Percentiles rank a stretch among this genome's conserved stretches.
Evolutionary conservation across 2,329 filamentous ascomycete species (phyloP).

Genomic region (Teratosphaeria destructans): DNA sequence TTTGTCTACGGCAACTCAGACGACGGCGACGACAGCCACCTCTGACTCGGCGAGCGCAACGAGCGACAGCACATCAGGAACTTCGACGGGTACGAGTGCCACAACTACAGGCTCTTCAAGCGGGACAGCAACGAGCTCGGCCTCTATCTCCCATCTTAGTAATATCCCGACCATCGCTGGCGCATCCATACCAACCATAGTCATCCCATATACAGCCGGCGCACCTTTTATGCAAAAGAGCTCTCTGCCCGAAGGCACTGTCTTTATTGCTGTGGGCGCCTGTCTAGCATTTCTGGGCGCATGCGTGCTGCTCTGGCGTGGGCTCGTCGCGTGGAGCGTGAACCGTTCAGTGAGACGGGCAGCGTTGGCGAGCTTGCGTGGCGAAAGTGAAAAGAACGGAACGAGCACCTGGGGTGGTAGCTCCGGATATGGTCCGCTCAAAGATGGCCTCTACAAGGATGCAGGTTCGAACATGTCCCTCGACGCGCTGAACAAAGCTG

Average conservation of each 20-base stretch:
- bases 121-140: conserved; percentile 15
- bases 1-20: conserved; percentile 16
- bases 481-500: conserved; percentile 37
- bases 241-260: conserved; percentile 75
- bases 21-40: conserved; percentile 7
- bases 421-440: conserved; percentile 11
- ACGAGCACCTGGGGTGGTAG: conserved; percentile 23
- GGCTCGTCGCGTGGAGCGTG: conserved; percentile 76
- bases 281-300: conserved; percentile 74
- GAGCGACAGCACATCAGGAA: neutral
- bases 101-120: conserved; percentile 9
- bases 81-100: conserved; percentile 2
- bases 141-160: conserved; percentile 21
- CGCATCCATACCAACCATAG: conserved; percentile 54
- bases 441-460: conserved; percentile 32
- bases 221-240: conserved; percentile 91
- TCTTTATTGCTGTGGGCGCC: conserved; percentile 91
- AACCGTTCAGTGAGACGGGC: conserved; percentile 84
- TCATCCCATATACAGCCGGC: conserved; percentile 69
- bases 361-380: conserved; percentile 57
- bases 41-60: neutral
- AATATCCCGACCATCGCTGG: conserved; percentile 47
- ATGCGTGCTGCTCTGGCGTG: conserved; percentile 79
- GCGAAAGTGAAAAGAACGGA: conserved; percentile 20
- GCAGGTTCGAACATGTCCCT: conserved; percentile 46